Evolutionary conservation across 441 rosid genomes (phyloP).

Genomic region (Eutrema salsugineum): DNA sequence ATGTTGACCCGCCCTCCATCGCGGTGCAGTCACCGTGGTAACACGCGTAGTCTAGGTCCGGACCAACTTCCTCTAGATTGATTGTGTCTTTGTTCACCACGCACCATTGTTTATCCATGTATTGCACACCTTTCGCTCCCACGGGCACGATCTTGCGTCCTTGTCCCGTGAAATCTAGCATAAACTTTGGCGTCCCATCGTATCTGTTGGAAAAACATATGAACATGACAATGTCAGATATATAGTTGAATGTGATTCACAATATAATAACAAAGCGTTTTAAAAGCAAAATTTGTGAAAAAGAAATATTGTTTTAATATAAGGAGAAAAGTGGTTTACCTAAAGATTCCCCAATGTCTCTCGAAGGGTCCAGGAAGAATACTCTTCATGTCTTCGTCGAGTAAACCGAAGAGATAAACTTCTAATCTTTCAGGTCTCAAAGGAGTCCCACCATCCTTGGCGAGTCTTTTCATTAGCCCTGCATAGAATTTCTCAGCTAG

Average conservation of each 20-base stretch:
- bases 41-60: conserved; percentile 51
- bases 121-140: conserved; percentile 63
- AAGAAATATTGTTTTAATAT: neutral
- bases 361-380: conserved; percentile 62
- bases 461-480: conserved; percentile 61
- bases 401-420: conserved; percentile 54
- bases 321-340: neutral
- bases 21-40: conserved; percentile 53
- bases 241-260: neutral
- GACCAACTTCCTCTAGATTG: conserved; percentile 2
- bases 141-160: conserved; percentile 48
- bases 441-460: conserved; percentile 57
- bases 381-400: conserved; percentile 75
- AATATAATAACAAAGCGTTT: too few relatives aligned
- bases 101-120: conserved; percentile 68
- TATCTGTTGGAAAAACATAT: conserved; percentile 17
- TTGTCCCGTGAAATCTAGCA: conserved; percentile 59
- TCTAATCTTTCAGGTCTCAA: conserved; percentile 49
- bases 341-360: conserved; percentile 88
- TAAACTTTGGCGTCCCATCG: conserved; percentile 79
- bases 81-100: conserved; percentile 26
- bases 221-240: neutral
- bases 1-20: conserved; percentile 39
- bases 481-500: conserved; percentile 62
- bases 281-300: too few relatives aligned